Base-by-base conservation (phyloP, 2,329 filamentous ascomycete species). In the Teratosphaeria pseudoeucalypti region DNA sequence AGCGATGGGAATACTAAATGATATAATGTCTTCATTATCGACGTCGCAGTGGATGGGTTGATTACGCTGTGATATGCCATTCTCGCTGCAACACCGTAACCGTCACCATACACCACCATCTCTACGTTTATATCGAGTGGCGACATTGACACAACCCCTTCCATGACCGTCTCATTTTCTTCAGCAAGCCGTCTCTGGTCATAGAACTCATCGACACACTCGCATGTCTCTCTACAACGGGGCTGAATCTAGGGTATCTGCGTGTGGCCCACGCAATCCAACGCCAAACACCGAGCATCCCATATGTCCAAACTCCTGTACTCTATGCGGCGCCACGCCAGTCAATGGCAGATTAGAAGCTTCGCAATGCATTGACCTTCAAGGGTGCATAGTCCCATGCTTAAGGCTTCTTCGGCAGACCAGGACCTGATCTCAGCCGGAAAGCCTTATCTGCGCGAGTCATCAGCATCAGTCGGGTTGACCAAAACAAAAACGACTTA, bases 371-470 rank as follows among this genome's bases (percentile, higher is more conserved):
- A n/a, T 19, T 23, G 9, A 23, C 1, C n/a, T 23, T n/a, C 43
- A 12, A n/a, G 11, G 16, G 16, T 16, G 37, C 37, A 43, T 14
- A 16, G 11, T n/a, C 12, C 11, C 12, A 43, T 23, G 14, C 29
- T 60, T 47, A 60, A 19, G 37, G 10, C 55, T 57, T 60, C 58
- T 69, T 71, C 43, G 61, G 55, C 43, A 61, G 47, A 16, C 60
- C 57, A 6, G 76, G 75, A 16, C 72, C 70, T 58, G 78, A 78
- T 32, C 76, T 72, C 64, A 78, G 73, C 49, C 76, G 69, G 59
- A 79, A 79, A 53, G 76, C 74, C 58, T 79, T 78, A 62, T 78
- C 77, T 79, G 47, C 16, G 16, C 16, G 10, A 39, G 10, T 9
- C 14, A 56, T 64, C 55, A 62, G 61, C 58, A 43, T 57, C 57